Evolutionary conservation across 139 green algal species (phyloP), one percentile per base, ranked within the genome.

Genomic region (Chlorella sp.): DNA sequence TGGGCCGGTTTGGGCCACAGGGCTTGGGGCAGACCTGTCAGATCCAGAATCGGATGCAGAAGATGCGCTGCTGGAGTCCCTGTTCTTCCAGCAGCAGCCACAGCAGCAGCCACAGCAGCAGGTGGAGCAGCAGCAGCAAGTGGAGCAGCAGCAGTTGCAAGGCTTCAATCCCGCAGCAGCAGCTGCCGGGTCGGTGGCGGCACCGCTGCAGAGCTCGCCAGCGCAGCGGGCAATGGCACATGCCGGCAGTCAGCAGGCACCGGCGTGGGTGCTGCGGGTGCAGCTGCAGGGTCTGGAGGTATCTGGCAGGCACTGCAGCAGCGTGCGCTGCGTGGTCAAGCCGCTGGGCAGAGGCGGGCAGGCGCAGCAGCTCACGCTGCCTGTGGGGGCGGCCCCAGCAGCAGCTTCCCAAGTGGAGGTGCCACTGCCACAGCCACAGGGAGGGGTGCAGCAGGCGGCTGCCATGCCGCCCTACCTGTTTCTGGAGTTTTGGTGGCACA

Each of bases 401-500:
- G 30, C 53, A 36, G 37, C 83, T 3, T 18, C 36, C 16, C 61
- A 30, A 18, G 61, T 87, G 19, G 83, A 79, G 37, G 28, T 87
- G 83, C 36, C 37, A 39, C 22, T 57, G 60, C 82, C 16, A 36
- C 34, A 19, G 60, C 82, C 16, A 36, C 34, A 19, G 57, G 19
- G 7, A 37, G 60, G 53, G 16, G 53, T 18, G 39, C 24, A 19
- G 79, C 79, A 81, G 79, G 11, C 79, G 14, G 42, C 83, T 61
- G 4, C 11, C 60, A 9, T 88, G 84, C 84, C 84, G 30, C 84
- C 84, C 2, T 81, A 81, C 68, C 39, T 88, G 42, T 88, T 88
- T 32, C 84, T 88, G 39, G 84, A 88, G 68, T 40, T 88, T 9
- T 88, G 84, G 84, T 68, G 30, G 66, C 84, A 88, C 84, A 88